Evolutionary conservation across 169 alveolate genomes (phyloP).

Genomic region (Plasmodium chabaudi): DNA sequence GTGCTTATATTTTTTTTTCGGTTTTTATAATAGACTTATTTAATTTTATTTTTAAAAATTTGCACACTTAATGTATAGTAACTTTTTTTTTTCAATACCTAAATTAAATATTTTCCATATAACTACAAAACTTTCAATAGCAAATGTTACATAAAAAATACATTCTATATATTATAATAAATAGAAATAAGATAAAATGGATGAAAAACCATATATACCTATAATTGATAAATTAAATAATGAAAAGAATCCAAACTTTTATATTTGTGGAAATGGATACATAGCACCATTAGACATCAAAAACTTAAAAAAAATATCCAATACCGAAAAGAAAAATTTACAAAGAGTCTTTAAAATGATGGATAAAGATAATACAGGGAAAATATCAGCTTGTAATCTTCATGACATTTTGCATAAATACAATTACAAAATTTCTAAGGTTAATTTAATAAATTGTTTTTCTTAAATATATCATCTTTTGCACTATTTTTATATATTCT

Average conservation of each 20-base stretch:
- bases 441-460: slow-evolving; percentile 7
- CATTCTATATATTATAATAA: slow-evolving; percentile 1
- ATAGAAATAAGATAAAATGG: slow-evolving; percentile 38
- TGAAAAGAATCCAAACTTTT: slow-evolving; percentile 72
- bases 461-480: slow-evolving; percentile 1
- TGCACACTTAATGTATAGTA: slow-evolving; percentile 4
- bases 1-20: no score
- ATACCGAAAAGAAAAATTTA: slow-evolving; percentile 61
- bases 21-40: neutral
- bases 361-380: slow-evolving; percentile 75
- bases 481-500: neutral
- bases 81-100: slow-evolving; percentile 3
- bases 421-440: slow-evolving; percentile 75
- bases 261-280: slow-evolving; percentile 74
- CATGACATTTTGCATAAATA: slow-evolving; percentile 60
- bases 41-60: slow-evolving; percentile 2
- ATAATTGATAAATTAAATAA: slow-evolving; percentile 58
- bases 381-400: slow-evolving; percentile 63
- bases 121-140: neutral
- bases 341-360: slow-evolving; percentile 72
- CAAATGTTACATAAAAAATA: neutral
- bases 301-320: slow-evolving; percentile 59
- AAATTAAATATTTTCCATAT: neutral
- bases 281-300: slow-evolving; percentile 76
- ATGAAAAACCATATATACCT: slow-evolving; percentile 74